phyloP scores from a whole-genome alignment of 352 stramenopile species.

The Phytophthora niederhauseri region DNA sequence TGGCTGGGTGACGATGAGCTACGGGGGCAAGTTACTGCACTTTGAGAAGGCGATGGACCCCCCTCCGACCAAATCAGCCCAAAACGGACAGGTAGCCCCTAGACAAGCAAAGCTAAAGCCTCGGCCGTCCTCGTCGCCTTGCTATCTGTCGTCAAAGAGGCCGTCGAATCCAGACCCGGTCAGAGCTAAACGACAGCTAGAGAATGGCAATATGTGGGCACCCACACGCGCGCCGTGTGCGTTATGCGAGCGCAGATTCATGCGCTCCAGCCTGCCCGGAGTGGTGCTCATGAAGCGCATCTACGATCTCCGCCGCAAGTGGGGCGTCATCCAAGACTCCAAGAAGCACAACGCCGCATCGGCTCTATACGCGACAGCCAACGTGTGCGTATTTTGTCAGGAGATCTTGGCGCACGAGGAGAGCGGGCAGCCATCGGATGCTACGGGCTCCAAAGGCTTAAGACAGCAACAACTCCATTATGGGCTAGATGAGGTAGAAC shows the following conservation, averaged over 20 bases:
- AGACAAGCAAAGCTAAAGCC: slow-evolving; percentile 23
- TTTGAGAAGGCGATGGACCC: slow-evolving; percentile 36
- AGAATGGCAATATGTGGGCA: slow-evolving; percentile 31
- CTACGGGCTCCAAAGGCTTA: background rate
- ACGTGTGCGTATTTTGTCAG: slow-evolving; percentile 51
- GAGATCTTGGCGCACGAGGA: slow-evolving; percentile 50
- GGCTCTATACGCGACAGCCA: slow-evolving; percentile 43
- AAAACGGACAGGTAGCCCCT: background rate
- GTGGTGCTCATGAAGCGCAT: slow-evolving; percentile 61
- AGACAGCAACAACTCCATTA: background rate
- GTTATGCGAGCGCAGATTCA: slow-evolving; percentile 54
- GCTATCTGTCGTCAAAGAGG: slow-evolving; percentile 34
- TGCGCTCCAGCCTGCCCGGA: slow-evolving; percentile 43
- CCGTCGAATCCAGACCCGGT: background rate
- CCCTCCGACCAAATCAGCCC: background rate
- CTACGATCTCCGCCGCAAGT: slow-evolving; percentile 50
- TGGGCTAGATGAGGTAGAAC: background rate
- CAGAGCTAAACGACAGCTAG: background rate
- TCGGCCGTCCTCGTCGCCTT: slow-evolving; percentile 34
- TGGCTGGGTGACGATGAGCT: slow-evolving; percentile 49
- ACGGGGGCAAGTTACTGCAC: slow-evolving; percentile 44
- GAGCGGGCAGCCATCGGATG: slow-evolving; percentile 4
- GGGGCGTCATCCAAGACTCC: slow-evolving; percentile 51
- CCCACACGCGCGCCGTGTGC: slow-evolving; percentile 41
- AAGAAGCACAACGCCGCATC: slow-evolving; percentile 49